Percentiles rank a stretch among this genome's conserved stretches.
phyloP scores from a whole-genome alignment of 352 stramenopile genomes.

The Pythium plurisporium region DNA sequence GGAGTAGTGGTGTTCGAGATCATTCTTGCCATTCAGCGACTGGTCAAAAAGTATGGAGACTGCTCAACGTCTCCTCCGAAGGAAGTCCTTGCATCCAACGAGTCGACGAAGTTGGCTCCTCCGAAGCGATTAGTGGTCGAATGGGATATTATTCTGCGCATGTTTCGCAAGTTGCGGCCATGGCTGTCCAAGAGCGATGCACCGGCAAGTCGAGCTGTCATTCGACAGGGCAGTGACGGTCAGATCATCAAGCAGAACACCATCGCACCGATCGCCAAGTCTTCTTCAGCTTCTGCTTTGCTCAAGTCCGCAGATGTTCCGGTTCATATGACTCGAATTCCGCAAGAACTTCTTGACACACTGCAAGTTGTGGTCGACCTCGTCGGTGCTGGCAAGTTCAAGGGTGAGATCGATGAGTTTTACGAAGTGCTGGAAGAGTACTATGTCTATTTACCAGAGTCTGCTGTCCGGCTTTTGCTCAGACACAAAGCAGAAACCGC shows the following conservation, averaged over 20 bases:
- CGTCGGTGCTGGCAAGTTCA: slow-evolving; percentile 51
- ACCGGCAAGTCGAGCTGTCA: neutral
- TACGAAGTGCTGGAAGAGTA: slow-evolving; percentile 73
- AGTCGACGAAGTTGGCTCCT: neutral
- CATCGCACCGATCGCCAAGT: neutral
- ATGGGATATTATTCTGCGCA: slow-evolving; percentile 84
- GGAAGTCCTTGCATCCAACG: neutral
- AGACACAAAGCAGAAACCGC: slow-evolving; percentile 51
- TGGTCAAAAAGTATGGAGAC: slow-evolving; percentile 86
- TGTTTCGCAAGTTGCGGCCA: slow-evolving; percentile 56
- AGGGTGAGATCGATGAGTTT: slow-evolving; percentile 67
- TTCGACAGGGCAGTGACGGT: neutral
- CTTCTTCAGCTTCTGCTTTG: neutral
- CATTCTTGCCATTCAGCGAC: slow-evolving; percentile 76
- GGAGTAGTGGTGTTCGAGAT: slow-evolving; percentile 85
- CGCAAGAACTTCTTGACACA: slow-evolving; percentile 73
- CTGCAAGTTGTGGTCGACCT: slow-evolving; percentile 71
- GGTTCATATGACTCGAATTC: slow-evolving; percentile 67
- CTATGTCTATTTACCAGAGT: slow-evolving; percentile 54
- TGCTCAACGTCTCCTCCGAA: neutral
- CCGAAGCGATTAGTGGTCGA: slow-evolving; percentile 38
- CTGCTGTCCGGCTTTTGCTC: slow-evolving; percentile 56
- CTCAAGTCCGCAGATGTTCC: slow-evolving; percentile 5
- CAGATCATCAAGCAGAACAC: neutral
- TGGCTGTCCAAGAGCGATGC: slow-evolving; percentile 44